Evolutionary conservation across 2,329 filamentous ascomycete species (phyloP), one percentile per base, ranked within the genome.

Genomic region (Huntiella savannae): DNA sequence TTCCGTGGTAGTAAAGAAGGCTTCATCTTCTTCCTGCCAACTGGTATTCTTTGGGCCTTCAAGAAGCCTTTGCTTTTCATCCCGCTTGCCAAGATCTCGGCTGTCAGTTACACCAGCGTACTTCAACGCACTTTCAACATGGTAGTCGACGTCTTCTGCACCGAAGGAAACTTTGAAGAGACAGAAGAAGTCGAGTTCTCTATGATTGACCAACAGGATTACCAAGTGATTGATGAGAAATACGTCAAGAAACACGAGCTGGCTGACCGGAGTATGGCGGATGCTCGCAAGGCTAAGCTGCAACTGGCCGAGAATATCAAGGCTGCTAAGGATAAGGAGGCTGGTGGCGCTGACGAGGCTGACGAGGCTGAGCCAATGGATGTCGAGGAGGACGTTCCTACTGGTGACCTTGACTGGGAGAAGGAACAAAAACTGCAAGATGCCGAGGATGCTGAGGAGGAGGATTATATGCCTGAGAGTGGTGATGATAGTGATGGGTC

Each of bases 191-290:
- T 79, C 16, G 77, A 81, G 56, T 81, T 81, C 52, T 66, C 66
- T 34, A 81, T 81, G 77, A 58, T 82, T 13, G 77, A 82, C 53
- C 77, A 82, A 58, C 73, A 75, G 52, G 75, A 82, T 55, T 80
- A 77, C 50, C 63, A 61, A 4, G 71, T 69, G 16, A 80, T 82
- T 50, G 74, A 79, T 53, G 68, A 71, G 51, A 57, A 55, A n/a
- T 82, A 77, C 54, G 66, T 81, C 40, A 68, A 70, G 54, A 66
- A 66, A 7, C 70, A 80, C 52, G 65, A 70, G 0, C 63, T 82
- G 19, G 73, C 79, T 51, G 76, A 82, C 54, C 65, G 73, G 50
- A 80, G 77, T 55, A 75, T 82, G 74, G 77, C 76, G 0, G 77
- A 81, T 55, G 70, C 73, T 55, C 62, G 77, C 44, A 76, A 76